Evolutionary conservation across 129 eudicot species (phyloP).

Genomic region (Artemisia tridentata): DNA sequence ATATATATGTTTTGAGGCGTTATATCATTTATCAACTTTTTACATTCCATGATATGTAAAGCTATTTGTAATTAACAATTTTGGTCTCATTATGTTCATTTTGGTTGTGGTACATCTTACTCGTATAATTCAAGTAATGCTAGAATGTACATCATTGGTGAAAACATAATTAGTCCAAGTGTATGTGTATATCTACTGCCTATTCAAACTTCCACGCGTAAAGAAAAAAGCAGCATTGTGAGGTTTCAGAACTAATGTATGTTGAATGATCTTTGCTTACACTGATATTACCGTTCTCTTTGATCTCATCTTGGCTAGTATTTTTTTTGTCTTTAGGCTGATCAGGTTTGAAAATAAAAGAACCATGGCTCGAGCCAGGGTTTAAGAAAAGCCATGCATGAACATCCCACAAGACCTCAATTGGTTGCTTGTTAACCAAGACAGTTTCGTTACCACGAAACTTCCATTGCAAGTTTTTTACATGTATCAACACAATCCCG

Average conservation of each 20-base stretch:
- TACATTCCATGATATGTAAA: too few relatives aligned
- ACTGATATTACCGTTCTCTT: slow-evolving; percentile 40
- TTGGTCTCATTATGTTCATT: neutral
- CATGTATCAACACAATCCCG: slow-evolving; percentile 69
- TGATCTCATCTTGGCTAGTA: slow-evolving; percentile 42
- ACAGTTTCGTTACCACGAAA: slow-evolving; percentile 85
- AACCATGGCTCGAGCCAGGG: slow-evolving; percentile 64
- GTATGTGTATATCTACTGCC: slow-evolving; percentile 11
- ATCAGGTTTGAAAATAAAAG: slow-evolving; percentile 76
- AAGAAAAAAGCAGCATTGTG: slow-evolving; percentile 62
- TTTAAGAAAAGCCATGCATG: slow-evolving; percentile 71
- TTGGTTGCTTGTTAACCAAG: slow-evolving; percentile 62
- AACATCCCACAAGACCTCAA: slow-evolving; percentile 90
- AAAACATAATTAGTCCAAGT: neutral
- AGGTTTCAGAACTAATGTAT: slow-evolving; percentile 38
- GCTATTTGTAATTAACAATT: neutral
- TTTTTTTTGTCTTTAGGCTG: slow-evolving; percentile 40
- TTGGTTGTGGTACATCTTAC: neutral
- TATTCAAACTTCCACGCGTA: slow-evolving; percentile 91
- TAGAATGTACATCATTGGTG: too few relatives aligned
- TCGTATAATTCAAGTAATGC: neutral
- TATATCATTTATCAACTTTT: neutral
- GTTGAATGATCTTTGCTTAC: slow-evolving; percentile 52
- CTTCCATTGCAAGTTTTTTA: slow-evolving; percentile 85
- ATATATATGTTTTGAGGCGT: neutral